Evolutionary conservation across 2,329 filamentous ascomycete species (phyloP).

Genomic region (Aspergillus brunneoviolaceus): DNA sequence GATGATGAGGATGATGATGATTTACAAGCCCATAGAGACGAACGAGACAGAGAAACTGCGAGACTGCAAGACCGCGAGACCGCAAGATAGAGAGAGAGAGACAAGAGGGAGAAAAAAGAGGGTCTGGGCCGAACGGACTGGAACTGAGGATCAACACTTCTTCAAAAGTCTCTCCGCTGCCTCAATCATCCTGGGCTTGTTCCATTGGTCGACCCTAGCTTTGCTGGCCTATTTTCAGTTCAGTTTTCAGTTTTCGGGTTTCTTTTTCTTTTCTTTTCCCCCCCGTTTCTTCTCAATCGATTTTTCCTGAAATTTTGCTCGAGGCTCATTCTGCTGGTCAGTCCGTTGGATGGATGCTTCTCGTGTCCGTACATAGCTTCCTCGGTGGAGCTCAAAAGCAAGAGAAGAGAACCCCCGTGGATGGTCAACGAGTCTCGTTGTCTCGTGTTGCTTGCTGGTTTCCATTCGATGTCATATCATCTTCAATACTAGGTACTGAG

Average conservation of each 20-base stretch:
- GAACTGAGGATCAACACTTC: constrained; percentile 5
- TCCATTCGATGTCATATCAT: neutral
- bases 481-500: too few relatives aligned
- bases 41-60: neutral
- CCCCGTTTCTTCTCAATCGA: neutral
- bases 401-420: neutral
- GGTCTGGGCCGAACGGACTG: constrained; percentile 4
- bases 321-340: neutral
- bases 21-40: neutral
- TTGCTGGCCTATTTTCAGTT: neutral
- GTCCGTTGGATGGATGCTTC: neutral
- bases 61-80: neutral
- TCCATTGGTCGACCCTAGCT: neutral
- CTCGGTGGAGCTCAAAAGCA: neutral
- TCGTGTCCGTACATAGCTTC: neutral
- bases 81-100: neutral
- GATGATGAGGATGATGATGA: neutral
- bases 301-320: neutral
- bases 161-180: neutral
- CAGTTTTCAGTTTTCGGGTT: neutral
- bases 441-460: neutral
- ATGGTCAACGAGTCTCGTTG: neutral
- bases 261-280: neutral
- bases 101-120: constrained; percentile 7
- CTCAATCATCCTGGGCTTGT: constrained; percentile 1